These are phyloP conservation scores for Aureobasidium sp. DNA, from an alignment of 2,329 filamentous ascomycete species.

Conservation along the genomic window DNA sequence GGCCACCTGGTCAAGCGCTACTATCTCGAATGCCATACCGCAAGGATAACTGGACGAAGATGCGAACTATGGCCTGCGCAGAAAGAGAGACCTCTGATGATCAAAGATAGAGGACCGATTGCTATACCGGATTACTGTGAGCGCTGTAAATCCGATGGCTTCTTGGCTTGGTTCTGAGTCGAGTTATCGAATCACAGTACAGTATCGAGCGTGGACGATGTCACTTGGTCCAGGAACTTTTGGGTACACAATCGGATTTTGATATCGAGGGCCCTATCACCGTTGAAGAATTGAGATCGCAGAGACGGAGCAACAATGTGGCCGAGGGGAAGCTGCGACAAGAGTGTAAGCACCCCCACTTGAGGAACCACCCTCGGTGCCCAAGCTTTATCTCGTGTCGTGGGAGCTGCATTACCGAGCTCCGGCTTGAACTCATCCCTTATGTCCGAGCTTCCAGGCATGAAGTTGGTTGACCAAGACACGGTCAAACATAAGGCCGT, in stretches of 20 bases:
- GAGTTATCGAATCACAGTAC: no score
- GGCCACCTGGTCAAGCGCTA: not conserved
- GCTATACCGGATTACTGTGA: slow-evolving; percentile 1
- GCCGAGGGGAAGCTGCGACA: not conserved
- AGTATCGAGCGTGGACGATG: not conserved
- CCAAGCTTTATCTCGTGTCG: not conserved
- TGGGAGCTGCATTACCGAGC: not conserved
- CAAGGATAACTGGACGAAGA: not conserved
- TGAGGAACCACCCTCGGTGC: not conserved
- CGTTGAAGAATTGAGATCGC: no score
- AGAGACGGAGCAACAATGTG: not conserved
- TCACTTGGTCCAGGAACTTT: not conserved
- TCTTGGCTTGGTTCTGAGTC: not conserved
- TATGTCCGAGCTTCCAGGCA: not conserved
- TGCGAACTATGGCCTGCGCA: not conserved
- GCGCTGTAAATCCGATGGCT: not conserved
- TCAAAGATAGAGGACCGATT: slow-evolving; percentile 2
- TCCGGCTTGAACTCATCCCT: not conserved
- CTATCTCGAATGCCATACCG: slow-evolving; percentile 4
- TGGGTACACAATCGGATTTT: not conserved
- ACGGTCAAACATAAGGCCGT: slow-evolving; percentile 1
- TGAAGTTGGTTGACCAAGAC: not conserved
- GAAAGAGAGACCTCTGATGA: slow-evolving; percentile 1
- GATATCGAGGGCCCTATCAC: not conserved
- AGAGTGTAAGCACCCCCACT: not conserved